Base-by-base conservation (phyloP, 768 basidiomycete genomes). In the Postia placenta region DNA sequence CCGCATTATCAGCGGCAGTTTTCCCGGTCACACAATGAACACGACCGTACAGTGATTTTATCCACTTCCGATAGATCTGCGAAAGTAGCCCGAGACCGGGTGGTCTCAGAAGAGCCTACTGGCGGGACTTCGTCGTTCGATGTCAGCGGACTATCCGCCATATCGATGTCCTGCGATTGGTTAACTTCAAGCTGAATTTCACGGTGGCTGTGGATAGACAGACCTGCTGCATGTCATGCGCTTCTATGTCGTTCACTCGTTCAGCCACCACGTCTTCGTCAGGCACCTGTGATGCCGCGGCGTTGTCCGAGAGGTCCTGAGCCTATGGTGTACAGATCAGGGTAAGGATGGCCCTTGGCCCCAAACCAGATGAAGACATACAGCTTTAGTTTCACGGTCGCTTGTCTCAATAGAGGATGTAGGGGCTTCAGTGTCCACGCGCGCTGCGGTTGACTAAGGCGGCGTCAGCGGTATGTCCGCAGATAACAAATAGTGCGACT, bases 321-420 rank as follows among this genome's bases (percentile, higher is more conserved):
- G n/a, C n/a, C n/a, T n/a, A n/a, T n/a, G n/a, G n/a, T n/a, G n/a
- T n/a, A n/a, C n/a, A n/a, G n/a, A n/a, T n/a, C n/a, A n/a, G n/a
- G n/a, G n/a, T n/a, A n/a, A n/a, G n/a, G n/a, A n/a, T n/a, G n/a
- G n/a, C n/a, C n/a, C n/a, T n/a, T n/a, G n/a, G n/a, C 30, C 7
- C 9, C 7, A 33, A 33, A 33, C 15, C 30, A 6, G 9, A 9
- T 5, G 12, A n/a, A 14, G n/a, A 56, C 55, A 11, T 24, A 56
- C 55, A 43, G 52, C 56, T 22, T 45, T 30, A n/a, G 45, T 50
- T 7, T 50, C 45, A 35, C 20, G 45, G 20, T 47, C 55, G 9
- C 47, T 48, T 2, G 52, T 37, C 4, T 28, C 47, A 20, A 56
- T 54, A 11, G 60, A 63, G 7, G 62, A 56, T 5, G 62, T 54